These are phyloP conservation scores for Parathielavia appendiculata DNA, from an alignment of 495 filamentous ascomycete genomes.

Conservation along the genomic window DNA sequence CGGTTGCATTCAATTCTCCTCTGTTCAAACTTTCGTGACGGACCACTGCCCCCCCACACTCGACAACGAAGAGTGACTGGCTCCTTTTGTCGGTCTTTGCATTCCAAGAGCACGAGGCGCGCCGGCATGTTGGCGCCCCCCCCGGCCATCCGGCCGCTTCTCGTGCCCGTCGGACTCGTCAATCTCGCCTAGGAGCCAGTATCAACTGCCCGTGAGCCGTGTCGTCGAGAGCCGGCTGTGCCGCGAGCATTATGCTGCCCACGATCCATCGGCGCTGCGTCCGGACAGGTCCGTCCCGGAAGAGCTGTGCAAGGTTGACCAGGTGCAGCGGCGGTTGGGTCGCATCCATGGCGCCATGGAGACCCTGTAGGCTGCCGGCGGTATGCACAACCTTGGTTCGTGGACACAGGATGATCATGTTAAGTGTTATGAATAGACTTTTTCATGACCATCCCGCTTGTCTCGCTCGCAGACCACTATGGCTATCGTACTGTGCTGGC, in stretches of 20 bases:
- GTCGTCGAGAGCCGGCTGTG: slow-evolving; percentile 46
- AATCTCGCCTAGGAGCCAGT: slow-evolving; percentile 43
- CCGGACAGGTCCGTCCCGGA: slow-evolving; percentile 39
- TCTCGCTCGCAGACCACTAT: slow-evolving; percentile 37
- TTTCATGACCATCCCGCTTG: slow-evolving; percentile 43
- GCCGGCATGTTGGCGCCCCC: slow-evolving; percentile 10
- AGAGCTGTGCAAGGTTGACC: slow-evolving; percentile 43
- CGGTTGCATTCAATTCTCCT: too few relatives aligned
- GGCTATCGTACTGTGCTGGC: slow-evolving; percentile 35
- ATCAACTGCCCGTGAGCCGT: slow-evolving; percentile 44
- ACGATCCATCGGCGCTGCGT: slow-evolving; percentile 33
- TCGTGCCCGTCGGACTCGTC: slow-evolving; percentile 39
- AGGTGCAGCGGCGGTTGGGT: slow-evolving; percentile 41
- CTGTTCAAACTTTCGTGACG: too few relatives aligned
- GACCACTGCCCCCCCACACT: too few relatives aligned
- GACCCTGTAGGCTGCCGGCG: slow-evolving; percentile 42
- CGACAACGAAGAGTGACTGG: too few relatives aligned
- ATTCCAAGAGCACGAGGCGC: too few relatives aligned
- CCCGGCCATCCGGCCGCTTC: slow-evolving; percentile 28
- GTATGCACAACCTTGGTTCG: slow-evolving; percentile 24
- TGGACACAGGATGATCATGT: neutral
- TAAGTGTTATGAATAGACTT: slow-evolving; percentile 32
- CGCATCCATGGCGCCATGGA: slow-evolving; percentile 43
- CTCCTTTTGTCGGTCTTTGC: too few relatives aligned
- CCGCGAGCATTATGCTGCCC: slow-evolving; percentile 38